Evolutionary conservation across 148 eudicot species (phyloP).

Genomic region (Beta vulgaris): DNA sequence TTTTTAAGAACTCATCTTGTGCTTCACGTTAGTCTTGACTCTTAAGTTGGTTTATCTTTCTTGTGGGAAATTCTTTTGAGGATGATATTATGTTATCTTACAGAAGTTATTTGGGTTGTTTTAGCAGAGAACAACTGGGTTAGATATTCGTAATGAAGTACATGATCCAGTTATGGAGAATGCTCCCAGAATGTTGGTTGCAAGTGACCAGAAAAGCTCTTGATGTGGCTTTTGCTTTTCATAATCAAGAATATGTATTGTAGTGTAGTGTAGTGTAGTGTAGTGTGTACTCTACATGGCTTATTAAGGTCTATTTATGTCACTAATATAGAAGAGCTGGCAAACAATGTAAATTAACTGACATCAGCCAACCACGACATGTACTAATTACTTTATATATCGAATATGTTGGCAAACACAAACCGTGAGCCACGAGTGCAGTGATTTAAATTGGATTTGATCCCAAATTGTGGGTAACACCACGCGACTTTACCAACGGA

Average conservation of each 20-base stretch:
- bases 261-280: too few relatives aligned
- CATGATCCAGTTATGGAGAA: background rate
- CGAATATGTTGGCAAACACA: too few relatives aligned
- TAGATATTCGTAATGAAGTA: background rate
- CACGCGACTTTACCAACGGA: too few relatives aligned
- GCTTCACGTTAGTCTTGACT: background rate
- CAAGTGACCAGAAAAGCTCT: background rate
- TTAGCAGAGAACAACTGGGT: background rate
- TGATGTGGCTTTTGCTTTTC: background rate
- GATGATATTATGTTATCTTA: background rate
- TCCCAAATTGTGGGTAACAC: too few relatives aligned
- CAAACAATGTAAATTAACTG: too few relatives aligned
- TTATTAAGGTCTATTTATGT: background rate
- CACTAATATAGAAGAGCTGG: background rate
- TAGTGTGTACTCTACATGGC: too few relatives aligned
- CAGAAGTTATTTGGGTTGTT: background rate
- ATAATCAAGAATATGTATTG: background rate
- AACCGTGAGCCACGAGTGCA: too few relatives aligned
- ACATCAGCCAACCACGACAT: background rate
- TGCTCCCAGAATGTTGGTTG: conserved; percentile 5
- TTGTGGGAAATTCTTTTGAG: background rate
- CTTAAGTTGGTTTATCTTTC: background rate
- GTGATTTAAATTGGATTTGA: too few relatives aligned
- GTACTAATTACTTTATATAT: background rate
- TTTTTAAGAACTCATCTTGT: background rate